These are phyloP conservation scores for Asparagopsis taxiformis DNA, from an alignment of 31 red algal species.

Conservation along the genomic window DNA sequence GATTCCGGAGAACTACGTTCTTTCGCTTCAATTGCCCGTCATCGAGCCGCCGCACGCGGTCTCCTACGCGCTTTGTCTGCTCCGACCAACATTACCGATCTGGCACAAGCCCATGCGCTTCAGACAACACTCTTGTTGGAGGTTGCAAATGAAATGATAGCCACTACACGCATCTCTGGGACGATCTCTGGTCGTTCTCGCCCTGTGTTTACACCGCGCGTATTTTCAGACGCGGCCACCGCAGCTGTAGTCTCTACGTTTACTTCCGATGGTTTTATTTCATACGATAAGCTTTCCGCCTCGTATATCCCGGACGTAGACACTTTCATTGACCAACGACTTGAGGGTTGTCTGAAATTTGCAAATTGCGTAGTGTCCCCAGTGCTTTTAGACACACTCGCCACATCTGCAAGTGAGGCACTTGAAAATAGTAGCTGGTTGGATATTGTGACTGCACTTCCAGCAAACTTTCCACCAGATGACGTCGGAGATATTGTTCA, in stretches of 20 bases:
- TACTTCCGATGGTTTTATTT: conserved; percentile 36
- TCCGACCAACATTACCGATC: conserved; percentile 30
- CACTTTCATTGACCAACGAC: conserved; percentile 17
- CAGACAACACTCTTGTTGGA: conserved; percentile 2
- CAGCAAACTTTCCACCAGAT: conserved; percentile 28
- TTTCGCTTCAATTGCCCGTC: conserved; percentile 22
- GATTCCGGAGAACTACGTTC: conserved; percentile 28
- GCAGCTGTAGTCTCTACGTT: conserved; percentile 24
- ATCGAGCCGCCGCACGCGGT: conserved; percentile 42
- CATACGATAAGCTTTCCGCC: conserved; percentile 6
- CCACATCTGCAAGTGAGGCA: conserved; percentile 41
- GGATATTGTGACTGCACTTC: conserved; percentile 34
- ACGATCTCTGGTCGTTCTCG: conserved; percentile 23
- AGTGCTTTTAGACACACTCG: conserved; percentile 43
- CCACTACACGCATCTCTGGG: conserved; percentile 17
- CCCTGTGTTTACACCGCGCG: conserved; percentile 25
- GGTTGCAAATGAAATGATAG: conserved; percentile 42
- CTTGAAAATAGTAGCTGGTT: conserved; percentile 34
- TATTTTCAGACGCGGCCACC: conserved; percentile 22
- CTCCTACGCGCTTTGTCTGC: conserved; percentile 17
- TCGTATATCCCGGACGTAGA: conserved; percentile 29
- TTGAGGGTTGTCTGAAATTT: conserved; percentile 13
- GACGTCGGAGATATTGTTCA: conserved; percentile 22
- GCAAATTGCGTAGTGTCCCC: conserved; percentile 40
- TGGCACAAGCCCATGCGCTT: conserved; percentile 18